Evolutionary conservation across 352 stramenopile species (phyloP), one percentile per base, ranked within the genome.

Genomic region (Porosira glacialis): DNA sequence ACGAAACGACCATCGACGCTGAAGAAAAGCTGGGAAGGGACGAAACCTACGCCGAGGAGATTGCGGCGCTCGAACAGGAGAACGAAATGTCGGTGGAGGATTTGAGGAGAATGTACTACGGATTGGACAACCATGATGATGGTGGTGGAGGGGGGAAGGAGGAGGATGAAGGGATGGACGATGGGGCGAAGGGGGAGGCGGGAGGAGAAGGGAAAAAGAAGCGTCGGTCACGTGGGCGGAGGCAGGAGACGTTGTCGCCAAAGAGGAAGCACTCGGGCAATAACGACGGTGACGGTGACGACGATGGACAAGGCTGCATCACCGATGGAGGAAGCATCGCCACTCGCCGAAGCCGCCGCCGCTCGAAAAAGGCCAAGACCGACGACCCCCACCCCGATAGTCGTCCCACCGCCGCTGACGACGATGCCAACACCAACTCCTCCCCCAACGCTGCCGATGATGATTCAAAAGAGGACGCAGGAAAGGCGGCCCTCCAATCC

Each of bases 1-100:
- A 97, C 44, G 94, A 97, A 62, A 92, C 79, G 22, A 97, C 94
- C 2, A 92, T 97, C 15, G 91, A 83, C 33, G 80, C 63, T 4
- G 92, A 96, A 53, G 93, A 97, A 58, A 63, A 75, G 3, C 73
- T 87, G 33, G 66, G 66, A 33, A 70, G 63, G 51, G 76, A 87
- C 44, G 86, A 86, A 58, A 63, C 68, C 0, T 70, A 78, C 45
- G 47, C 81, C 19, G 65, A 87, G 41, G 92, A 96, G 59, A 62
- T 96, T 2, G 77, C 68, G 15, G 17, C 75, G 19, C 70, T 96
- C 5, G 65, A 94, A 41, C 51, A 81, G 28, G 93, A 97, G 69
- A 86, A 70, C 24, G 81, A 94, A 48, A 89, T 95, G 69, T 86
- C 86, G 0, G 58, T 95, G 3, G 94, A 98, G 15, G 87, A 96